These are phyloP conservation scores for Ganoderma resinaceum DNA, from an alignment of 1,284 basidiomycete species.

Conservation along the genomic window DNA sequence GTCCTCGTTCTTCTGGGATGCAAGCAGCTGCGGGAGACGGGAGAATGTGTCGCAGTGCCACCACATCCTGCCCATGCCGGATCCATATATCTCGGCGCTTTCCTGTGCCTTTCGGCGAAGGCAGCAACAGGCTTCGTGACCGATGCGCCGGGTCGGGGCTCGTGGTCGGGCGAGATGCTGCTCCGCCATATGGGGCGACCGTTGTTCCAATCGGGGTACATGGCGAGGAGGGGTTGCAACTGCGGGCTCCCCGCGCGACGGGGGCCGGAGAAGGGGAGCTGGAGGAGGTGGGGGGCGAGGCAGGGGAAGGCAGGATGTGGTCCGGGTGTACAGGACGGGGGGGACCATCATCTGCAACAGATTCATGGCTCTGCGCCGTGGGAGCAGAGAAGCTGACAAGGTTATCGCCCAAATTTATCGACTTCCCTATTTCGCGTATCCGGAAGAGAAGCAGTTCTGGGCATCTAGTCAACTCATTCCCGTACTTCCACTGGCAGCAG, in stretches of 20 bases:
- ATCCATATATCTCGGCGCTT: conserved; percentile 18
- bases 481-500: conserved; percentile 43
- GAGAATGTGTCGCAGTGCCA: conserved; percentile 19
- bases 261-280: neutral
- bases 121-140: conserved; percentile 11
- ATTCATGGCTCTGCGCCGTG: conserved; percentile 37
- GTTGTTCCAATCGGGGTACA: conserved; percentile 3
- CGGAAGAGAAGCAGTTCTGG: conserved; percentile 43
- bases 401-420: conserved; percentile 36
- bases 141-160: conserved; percentile 15
- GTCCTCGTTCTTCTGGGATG: conserved; percentile 15
- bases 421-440: conserved; percentile 36
- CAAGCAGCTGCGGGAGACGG: conserved; percentile 2
- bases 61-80: conserved; percentile 23
- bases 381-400: conserved; percentile 42
- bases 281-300: neutral
- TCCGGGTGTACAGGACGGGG: conserved; percentile 26
- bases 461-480: conserved; percentile 51
- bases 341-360: conserved; percentile 31
- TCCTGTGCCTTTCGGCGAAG: conserved; percentile 4
- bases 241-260: neutral
- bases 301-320: conserved; percentile 19
- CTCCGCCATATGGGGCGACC: conserved; percentile 2
- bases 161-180: conserved; percentile 4
- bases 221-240: neutral